Evolutionary conservation across 345 rosid species (phyloP).

Genomic region (Gossypium rotundifolium): DNA sequence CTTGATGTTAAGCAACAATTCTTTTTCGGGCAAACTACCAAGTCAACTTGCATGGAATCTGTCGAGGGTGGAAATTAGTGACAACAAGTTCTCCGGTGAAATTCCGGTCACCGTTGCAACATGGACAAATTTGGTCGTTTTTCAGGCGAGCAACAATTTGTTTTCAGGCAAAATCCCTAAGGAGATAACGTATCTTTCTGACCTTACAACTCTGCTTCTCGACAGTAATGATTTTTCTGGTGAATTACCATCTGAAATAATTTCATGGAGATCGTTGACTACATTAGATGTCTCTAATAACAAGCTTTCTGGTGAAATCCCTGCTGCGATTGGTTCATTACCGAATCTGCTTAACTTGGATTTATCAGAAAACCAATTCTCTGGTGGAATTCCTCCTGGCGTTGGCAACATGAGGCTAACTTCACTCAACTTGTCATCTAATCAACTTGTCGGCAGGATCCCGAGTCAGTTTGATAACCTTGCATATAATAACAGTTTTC

Average conservation of each 20-base stretch:
- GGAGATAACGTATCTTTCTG: conserved; percentile 52
- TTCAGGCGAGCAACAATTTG: conserved; percentile 63
- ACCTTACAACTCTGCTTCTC: conserved; percentile 36
- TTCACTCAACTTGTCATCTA: conserved; percentile 60
- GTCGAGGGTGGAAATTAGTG: conserved; percentile 56
- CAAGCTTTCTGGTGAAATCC: conserved; percentile 63
- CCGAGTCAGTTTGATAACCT: conserved; percentile 49
- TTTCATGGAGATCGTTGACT: conserved; percentile 56
- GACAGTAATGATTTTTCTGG: conserved; percentile 63
- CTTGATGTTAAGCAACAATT: conserved; percentile 55
- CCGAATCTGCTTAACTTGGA: conserved; percentile 48
- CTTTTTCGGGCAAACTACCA: conserved; percentile 67
- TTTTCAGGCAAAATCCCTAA: conserved; percentile 57
- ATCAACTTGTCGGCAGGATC: conserved; percentile 54
- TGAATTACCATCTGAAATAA: conserved; percentile 48
- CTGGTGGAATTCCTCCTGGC: conserved; percentile 62
- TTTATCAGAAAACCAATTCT: conserved; percentile 59
- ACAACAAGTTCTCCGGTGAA: conserved; percentile 68
- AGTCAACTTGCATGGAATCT: conserved; percentile 52
- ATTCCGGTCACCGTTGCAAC: conserved; percentile 43
- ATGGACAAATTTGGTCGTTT: conserved; percentile 50
- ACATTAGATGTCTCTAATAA: conserved; percentile 55
- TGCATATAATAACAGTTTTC: conserved; percentile 65
- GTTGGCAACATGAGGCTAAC: conserved; percentile 41
- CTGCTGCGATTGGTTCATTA: conserved; percentile 51